A percentile compares a stretch with the other conserved stretches of the same genome.
Evolutionary conservation across 306 rosid species (phyloP).

Genomic region (Rosa lucieae): DNA sequence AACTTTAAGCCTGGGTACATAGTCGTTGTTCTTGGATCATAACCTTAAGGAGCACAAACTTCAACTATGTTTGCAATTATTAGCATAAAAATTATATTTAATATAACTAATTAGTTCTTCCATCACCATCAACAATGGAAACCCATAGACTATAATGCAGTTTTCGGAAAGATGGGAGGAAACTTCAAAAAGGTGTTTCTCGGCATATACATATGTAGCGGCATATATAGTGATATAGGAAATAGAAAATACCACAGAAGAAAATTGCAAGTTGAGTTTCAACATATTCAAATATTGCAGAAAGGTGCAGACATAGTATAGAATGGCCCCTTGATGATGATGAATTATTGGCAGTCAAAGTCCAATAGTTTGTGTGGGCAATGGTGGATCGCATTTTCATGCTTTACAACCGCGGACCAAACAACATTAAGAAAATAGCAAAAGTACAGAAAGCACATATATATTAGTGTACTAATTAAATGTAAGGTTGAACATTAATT

Average conservation of each 20-base stretch:
- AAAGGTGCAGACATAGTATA: not conserved
- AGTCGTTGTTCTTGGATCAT: conserved; percentile 41
- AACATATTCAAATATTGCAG: conserved; percentile 4
- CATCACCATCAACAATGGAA: conserved; percentile 4
- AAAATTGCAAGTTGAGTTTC: not conserved
- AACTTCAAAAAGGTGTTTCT: not conserved
- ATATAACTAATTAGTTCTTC: not conserved
- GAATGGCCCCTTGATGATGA: not conserved
- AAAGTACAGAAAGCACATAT: not conserved
- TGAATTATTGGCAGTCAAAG: conserved; percentile 24
- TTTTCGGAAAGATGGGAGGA: not conserved
- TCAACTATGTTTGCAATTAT: not conserved
- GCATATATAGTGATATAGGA: not conserved
- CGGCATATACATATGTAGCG: not conserved
- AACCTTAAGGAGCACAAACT: conserved; percentile 6
- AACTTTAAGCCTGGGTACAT: conserved; percentile 17
- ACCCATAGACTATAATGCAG: not conserved
- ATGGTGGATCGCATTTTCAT: conserved; percentile 37
- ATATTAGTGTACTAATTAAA: not conserved
- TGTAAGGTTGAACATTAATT: not conserved
- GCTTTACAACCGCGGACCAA: conserved; percentile 28
- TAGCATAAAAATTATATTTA: not conserved
- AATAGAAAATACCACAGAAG: not conserved
- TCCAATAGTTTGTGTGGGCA: conserved; percentile 32
- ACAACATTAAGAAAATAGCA: conserved; percentile 28